phyloP scores from a whole-genome alignment of 495 filamentous ascomycete species.

The Xylaria longipes region DNA sequence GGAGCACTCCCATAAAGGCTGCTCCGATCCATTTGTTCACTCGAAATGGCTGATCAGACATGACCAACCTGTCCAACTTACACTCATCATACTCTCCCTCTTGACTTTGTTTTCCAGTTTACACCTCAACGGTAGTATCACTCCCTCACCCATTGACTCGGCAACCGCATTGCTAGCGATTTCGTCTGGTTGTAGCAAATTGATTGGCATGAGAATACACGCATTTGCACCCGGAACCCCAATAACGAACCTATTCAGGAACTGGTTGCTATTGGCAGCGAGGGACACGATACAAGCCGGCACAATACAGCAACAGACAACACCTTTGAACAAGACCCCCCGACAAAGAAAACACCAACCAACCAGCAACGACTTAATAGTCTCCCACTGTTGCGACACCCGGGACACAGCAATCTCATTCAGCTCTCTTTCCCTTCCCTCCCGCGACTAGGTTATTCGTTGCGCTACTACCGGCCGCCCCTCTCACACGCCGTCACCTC shows the following conservation, averaged over 20 bases:
- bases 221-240: neutral
- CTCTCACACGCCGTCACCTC: neutral
- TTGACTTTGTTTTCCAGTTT: slow-evolving; percentile 22
- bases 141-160: neutral
- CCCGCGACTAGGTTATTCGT: neutral
- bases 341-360: slow-evolving; percentile 1
- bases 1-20: slow-evolving; percentile 12
- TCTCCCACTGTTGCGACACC: neutral
- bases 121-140: neutral
- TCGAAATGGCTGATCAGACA: slow-evolving; percentile 29
- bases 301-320: neutral
- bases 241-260: neutral
- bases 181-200: neutral
- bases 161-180: neutral
- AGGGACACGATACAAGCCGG: neutral
- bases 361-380: neutral
- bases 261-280: neutral
- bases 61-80: slow-evolving; percentile 31
- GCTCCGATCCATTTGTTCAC: slow-evolving; percentile 17
- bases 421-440: neutral
- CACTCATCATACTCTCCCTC: slow-evolving; percentile 22
- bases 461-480: slow-evolving; percentile 3
- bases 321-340: neutral
- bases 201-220: neutral
- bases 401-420: neutral